These are phyloP conservation scores for Hymenoscyphus fraxineus DNA, from an alignment of 2,329 filamentous ascomycete species.

Conservation along the genomic window DNA sequence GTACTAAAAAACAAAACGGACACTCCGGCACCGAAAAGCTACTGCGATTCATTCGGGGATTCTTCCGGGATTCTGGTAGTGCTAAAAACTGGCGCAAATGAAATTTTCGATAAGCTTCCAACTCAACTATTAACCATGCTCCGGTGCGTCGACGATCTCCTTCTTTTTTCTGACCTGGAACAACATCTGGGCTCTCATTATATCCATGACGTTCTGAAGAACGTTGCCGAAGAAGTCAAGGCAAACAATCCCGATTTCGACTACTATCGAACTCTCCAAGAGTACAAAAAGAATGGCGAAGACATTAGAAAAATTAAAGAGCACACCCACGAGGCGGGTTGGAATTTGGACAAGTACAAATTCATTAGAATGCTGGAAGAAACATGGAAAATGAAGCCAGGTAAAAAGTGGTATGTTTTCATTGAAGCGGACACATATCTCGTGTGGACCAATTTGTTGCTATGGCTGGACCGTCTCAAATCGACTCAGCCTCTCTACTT, in stretches of 20 bases:
- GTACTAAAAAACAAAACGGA: neutral
- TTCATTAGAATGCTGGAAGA: conserved; percentile 56
- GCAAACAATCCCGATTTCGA: conserved; percentile 44
- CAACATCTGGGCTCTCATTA: conserved; percentile 43
- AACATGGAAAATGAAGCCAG: conserved; percentile 45
- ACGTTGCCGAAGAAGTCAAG: conserved; percentile 40
- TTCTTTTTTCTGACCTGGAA: conserved; percentile 55
- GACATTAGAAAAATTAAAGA: conserved; percentile 40
- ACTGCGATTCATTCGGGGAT: neutral
- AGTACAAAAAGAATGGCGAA: conserved; percentile 43
- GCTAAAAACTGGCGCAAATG: conserved; percentile 54
- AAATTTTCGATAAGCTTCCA: conserved; percentile 48
- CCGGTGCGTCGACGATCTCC: conserved; percentile 37
- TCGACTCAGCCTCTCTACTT: conserved; percentile 44
- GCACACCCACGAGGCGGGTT: conserved; percentile 38
- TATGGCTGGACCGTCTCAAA: conserved; percentile 45
- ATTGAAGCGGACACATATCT: conserved; percentile 56
- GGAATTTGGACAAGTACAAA: conserved; percentile 59
- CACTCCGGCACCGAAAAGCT: neutral
- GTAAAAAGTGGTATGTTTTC: conserved; percentile 55
- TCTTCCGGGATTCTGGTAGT: conserved; percentile 28
- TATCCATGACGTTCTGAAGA: conserved; percentile 45
- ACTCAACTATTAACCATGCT: conserved; percentile 50
- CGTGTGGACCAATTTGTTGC: conserved; percentile 47
- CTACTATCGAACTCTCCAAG: conserved; percentile 38